Evolutionary conservation across 139 green algal genomes (phyloP), one percentile per base, ranked within the genome.

Genomic region (Diplosphaera chodatii): DNA sequence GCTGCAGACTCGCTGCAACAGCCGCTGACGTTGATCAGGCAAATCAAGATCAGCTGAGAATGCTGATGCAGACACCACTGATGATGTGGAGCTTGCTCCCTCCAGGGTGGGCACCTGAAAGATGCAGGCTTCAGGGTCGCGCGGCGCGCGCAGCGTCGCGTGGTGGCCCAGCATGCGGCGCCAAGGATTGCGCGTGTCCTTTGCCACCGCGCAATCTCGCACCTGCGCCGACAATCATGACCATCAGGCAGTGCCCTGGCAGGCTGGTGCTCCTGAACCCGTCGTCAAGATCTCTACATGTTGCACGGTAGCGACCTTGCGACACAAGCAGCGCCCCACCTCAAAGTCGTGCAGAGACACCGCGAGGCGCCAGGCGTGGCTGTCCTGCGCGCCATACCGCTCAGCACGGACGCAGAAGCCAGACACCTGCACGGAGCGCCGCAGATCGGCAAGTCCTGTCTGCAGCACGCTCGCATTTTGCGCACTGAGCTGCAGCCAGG

Each of bases 401-500:
- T 88, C 82, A 5, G 76, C 0, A 23, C 65, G 23, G n/a, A 85
- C 16, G 22, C 29, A 74, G 48, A 85, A 67, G 13, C 80, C 82
- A 59, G 82, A 73, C 28, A 90, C 40, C 55, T 87, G 80, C 34
- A 88, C 27, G 77, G n/a, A n/a, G n/a, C n/a, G n/a, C n/a, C n/a
- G n/a, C n/a, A n/a, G n/a, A n/a, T n/a, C n/a, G n/a, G n/a, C n/a
- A n/a, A n/a, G n/a, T n/a, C n/a, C n/a, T n/a, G n/a, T n/a, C n/a
- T n/a, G n/a, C n/a, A n/a, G n/a, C n/a, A n/a, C n/a, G n/a, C n/a
- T n/a, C n/a, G n/a, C n/a, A n/a, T n/a, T n/a, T n/a, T n/a, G n/a
- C n/a, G n/a, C n/a, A n/a, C n/a, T n/a, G n/a, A n/a, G n/a, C n/a
- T n/a, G n/a, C n/a, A n/a, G n/a, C n/a, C n/a, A n/a, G n/a, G n/a